Evolutionary conservation across 768 basidiomycete species (phyloP).

Genomic region (Artomyces pyxidatus): DNA sequence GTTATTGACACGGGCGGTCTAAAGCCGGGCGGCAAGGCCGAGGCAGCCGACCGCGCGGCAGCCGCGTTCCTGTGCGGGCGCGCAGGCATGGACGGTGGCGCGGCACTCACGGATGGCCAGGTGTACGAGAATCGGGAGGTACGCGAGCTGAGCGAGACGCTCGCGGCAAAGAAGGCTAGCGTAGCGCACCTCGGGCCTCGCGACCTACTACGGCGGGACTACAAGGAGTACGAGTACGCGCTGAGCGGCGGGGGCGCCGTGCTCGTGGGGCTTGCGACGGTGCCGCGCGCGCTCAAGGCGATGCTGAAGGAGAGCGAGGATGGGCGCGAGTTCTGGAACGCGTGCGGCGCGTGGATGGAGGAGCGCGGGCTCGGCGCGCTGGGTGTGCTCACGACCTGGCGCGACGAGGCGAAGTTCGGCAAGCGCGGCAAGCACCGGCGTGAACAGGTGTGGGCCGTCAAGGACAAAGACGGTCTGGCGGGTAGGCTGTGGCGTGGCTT

Average conservation of each 20-base stretch:
- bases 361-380: conserved; percentile 58
- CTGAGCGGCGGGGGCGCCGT: conserved; percentile 34
- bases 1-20: conserved; percentile 84
- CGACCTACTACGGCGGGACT: conserved; percentile 89
- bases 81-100: conserved; percentile 26
- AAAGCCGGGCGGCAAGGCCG: conserved; percentile 70
- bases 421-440: conserved; percentile 51
- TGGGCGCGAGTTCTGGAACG: conserved; percentile 28
- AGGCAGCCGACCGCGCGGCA: conserved; percentile 52
- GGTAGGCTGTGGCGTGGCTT: conserved; percentile 48
- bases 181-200: conserved; percentile 58
- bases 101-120: conserved; percentile 17
- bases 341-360: conserved; percentile 51
- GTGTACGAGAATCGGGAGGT: conserved; percentile 36
- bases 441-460: conserved; percentile 61
- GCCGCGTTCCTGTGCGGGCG: conserved; percentile 55
- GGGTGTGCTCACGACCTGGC: conserved; percentile 76
- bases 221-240: conserved; percentile 72
- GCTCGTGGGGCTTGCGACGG: conserved; percentile 72
- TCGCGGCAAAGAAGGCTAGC: conserved; percentile 54
- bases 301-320: conserved; percentile 44
- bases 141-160: conserved; percentile 37
- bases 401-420: conserved; percentile 31
- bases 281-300: conserved; percentile 58
- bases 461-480: conserved; percentile 37